phyloP scores from a whole-genome alignment of 2,329 filamentous ascomycete genomes.

The Periglandula ipomoeae region DNA sequence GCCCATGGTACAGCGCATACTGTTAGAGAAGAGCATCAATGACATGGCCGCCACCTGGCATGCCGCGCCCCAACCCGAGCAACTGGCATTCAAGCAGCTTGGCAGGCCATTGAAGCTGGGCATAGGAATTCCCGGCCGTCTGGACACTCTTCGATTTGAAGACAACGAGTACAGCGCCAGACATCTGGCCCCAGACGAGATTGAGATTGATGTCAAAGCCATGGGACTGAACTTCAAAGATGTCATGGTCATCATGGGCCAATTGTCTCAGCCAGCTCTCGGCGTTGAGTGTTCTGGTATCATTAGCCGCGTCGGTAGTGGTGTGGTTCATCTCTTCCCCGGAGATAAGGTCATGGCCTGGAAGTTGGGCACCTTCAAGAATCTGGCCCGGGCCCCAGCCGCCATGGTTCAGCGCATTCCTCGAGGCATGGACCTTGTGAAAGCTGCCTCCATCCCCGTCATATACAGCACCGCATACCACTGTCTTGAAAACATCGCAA shows the following conservation, averaged over 20 bases:
- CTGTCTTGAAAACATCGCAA: conserved; percentile 9
- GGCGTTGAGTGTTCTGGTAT: conserved; percentile 16
- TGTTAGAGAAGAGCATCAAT: too few relatives aligned
- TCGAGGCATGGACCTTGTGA: conserved; percentile 18
- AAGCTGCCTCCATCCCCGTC: conserved; percentile 17
- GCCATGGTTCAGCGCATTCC: conserved; percentile 5
- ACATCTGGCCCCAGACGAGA: conserved; percentile 24
- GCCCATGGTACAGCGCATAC: too few relatives aligned
- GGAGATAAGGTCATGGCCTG: conserved; percentile 16
- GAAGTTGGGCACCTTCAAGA: conserved; percentile 20
- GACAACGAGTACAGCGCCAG: too few relatives aligned
- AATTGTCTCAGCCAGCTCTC: conserved; percentile 12
- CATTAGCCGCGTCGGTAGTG: conserved; percentile 11
- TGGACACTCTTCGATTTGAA: too few relatives aligned
- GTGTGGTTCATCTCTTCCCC: conserved; percentile 6
- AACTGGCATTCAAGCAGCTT: too few relatives aligned
- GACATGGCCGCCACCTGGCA: too few relatives aligned
- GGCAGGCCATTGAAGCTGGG: too few relatives aligned
- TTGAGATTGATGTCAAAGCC: conserved; percentile 34
- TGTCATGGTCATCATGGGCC: conserved; percentile 15
- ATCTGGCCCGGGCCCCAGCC: conserved; percentile 14
- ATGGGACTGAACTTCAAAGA: conserved; percentile 35
- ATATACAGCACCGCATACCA: conserved; percentile 13
- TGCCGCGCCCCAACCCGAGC: too few relatives aligned
- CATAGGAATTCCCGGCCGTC: too few relatives aligned